These are phyloP conservation scores for Sclerotinia spermophila DNA, from an alignment of 2,329 filamentous ascomycete genomes.

Conservation along the genomic window DNA sequence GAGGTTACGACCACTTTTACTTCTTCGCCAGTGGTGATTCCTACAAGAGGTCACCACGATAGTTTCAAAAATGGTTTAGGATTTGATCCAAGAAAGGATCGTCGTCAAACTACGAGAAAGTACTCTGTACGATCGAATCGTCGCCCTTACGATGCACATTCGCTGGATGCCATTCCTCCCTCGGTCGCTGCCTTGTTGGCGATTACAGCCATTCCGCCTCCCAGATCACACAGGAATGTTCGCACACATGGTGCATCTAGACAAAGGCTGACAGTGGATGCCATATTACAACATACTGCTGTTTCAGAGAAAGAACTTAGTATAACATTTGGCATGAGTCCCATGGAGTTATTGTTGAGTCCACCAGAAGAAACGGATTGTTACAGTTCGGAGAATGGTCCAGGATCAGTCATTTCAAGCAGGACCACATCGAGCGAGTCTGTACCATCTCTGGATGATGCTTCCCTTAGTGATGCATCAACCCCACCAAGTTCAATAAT, in stretches of 20 bases:
- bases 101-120: slow-evolving; percentile 25
- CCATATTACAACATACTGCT: slow-evolving; percentile 51
- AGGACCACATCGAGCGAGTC: slow-evolving; percentile 59
- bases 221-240: slow-evolving; percentile 35
- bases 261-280: slow-evolving; percentile 51
- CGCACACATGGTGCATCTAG: slow-evolving; percentile 23
- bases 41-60: slow-evolving; percentile 29
- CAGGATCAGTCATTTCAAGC: slow-evolving; percentile 51
- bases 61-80: slow-evolving; percentile 21
- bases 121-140: slow-evolving; percentile 25
- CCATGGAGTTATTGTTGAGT: slow-evolving; percentile 57
- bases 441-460: slow-evolving; percentile 53
- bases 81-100: slow-evolving; percentile 27
- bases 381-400: slow-evolving; percentile 49
- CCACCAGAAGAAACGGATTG: slow-evolving; percentile 53
- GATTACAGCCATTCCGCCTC: slow-evolving; percentile 56
- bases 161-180: slow-evolving; percentile 53
- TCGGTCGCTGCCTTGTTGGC: slow-evolving; percentile 60
- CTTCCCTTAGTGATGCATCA: slow-evolving; percentile 45
- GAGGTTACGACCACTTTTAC: not conserved
- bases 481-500: slow-evolving; percentile 32
- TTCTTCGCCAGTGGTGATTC: slow-evolving; percentile 27
- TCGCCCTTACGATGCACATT: slow-evolving; percentile 44
- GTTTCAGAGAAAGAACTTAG: slow-evolving; percentile 53
- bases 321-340: slow-evolving; percentile 50